phyloP scores from a whole-genome alignment of 305 asterid species.

The Ajuga reptans region DNA sequence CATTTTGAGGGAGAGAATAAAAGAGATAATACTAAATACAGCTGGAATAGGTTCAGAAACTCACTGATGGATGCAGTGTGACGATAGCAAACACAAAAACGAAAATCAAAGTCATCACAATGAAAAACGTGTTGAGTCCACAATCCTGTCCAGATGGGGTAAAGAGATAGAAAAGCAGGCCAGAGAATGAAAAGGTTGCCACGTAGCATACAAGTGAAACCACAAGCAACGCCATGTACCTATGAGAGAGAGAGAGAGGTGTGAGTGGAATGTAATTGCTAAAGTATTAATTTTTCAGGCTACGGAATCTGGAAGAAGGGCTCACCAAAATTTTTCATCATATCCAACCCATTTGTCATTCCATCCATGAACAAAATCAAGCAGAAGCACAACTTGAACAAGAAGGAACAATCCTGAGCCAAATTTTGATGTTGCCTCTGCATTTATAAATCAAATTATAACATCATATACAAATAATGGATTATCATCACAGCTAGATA shows the following conservation, averaged over 20 bases:
- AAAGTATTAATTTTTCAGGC: not conserved
- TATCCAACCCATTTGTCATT: conserved; percentile 95
- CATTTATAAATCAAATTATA: conserved; percentile 24
- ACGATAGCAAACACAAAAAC: conserved; percentile 62
- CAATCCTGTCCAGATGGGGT: conserved; percentile 86
- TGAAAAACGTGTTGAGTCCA: conserved; percentile 83
- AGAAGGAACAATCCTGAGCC: conserved; percentile 92
- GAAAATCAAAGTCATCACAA: conserved; percentile 56
- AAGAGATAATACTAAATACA: not conserved
- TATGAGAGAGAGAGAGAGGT: not conserved
- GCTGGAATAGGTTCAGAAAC: conserved; percentile 26
- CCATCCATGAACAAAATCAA: conserved; percentile 90
- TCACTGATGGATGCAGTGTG: conserved; percentile 82
- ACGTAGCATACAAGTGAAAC: conserved; percentile 80
- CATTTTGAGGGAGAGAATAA: not conserved
- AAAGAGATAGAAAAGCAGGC: conserved; percentile 75
- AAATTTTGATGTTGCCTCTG: conserved; percentile 82
- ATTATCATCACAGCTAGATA: not conserved
- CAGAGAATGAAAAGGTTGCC: conserved; percentile 65
- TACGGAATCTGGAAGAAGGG: not conserved
- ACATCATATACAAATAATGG: not conserved
- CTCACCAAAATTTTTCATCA: conserved; percentile 84
- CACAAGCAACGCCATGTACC: conserved; percentile 79
- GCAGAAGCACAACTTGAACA: conserved; percentile 85
- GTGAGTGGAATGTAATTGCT: conserved; percentile 9